These are phyloP conservation scores for Lenwebbia sp. DNA, from an alignment of 345 rosid species.

Conservation along the genomic window DNA sequence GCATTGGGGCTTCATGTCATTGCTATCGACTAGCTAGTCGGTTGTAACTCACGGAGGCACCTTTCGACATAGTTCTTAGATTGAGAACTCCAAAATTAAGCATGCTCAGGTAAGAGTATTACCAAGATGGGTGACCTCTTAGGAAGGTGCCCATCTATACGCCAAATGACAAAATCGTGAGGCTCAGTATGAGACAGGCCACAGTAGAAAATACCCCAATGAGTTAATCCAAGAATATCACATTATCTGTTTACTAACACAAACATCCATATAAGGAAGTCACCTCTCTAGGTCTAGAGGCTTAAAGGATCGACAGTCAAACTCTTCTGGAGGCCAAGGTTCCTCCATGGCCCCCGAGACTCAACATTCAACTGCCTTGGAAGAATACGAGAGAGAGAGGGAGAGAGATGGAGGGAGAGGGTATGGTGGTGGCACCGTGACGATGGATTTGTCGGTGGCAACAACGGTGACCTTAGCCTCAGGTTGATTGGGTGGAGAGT, in stretches of 20 bases:
- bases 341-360: background rate
- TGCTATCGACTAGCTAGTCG: background rate
- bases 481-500: background rate
- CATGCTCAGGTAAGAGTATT: too few relatives aligned
- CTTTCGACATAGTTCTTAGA: too few relatives aligned
- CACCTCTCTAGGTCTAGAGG: background rate
- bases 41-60: background rate
- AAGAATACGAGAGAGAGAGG: background rate
- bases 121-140: too few relatives aligned
- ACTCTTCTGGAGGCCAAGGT: background rate
- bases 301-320: background rate
- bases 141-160: too few relatives aligned
- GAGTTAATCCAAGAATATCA: too few relatives aligned
- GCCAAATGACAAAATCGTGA: too few relatives aligned
- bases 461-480: background rate
- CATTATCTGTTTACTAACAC: background rate
- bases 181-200: too few relatives aligned
- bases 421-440: background rate
- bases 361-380: background rate
- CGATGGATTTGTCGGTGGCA: background rate
- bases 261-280: background rate
- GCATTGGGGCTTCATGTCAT: background rate
- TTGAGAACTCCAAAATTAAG: too few relatives aligned
- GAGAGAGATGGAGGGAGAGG: background rate
- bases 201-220: too few relatives aligned